These are phyloP conservation scores for Nicotiana noctiflora DNA, from an alignment of 257 asterid genomes.

Conservation along the genomic window DNA sequence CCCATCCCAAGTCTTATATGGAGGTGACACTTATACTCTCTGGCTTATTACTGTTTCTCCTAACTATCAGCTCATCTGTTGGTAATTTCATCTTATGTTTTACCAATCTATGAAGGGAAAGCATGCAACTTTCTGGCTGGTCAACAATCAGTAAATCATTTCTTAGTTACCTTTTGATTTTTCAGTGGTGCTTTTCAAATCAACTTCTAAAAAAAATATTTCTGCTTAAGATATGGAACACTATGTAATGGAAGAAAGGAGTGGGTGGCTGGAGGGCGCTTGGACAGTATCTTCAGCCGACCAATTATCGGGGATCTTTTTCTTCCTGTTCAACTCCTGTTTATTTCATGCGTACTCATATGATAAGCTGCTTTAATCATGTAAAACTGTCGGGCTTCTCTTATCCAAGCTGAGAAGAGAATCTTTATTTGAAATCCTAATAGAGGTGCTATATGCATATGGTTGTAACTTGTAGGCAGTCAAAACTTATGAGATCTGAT, in stretches of 20 bases:
- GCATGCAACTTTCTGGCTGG: no score
- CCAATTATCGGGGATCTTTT: neutral
- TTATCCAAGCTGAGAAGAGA: neutral
- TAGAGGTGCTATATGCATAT: neutral
- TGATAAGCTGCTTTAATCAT: neutral
- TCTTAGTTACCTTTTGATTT: no score
- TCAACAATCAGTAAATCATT: no score
- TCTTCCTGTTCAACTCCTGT: neutral
- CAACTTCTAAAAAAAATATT: neutral
- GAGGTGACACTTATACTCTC: constrained; percentile 43
- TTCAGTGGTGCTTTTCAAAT: no score
- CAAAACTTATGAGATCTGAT: constrained; percentile 2
- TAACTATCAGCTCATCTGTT: neutral
- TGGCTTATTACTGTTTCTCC: neutral
- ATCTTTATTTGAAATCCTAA: neutral
- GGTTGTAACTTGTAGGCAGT: neutral
- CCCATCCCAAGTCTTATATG: constrained; percentile 79
- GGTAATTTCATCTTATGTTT: neutral
- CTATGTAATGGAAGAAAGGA: neutral
- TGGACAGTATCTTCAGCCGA: neutral
- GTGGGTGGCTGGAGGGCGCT: neutral
- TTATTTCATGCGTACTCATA: neutral
- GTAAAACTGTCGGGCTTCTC: neutral
- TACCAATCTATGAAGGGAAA: no score
- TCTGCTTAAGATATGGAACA: neutral